Evolutionary conservation across 1,139 yeast species (phyloP).

Genomic region (Lodderomyces theae): DNA sequence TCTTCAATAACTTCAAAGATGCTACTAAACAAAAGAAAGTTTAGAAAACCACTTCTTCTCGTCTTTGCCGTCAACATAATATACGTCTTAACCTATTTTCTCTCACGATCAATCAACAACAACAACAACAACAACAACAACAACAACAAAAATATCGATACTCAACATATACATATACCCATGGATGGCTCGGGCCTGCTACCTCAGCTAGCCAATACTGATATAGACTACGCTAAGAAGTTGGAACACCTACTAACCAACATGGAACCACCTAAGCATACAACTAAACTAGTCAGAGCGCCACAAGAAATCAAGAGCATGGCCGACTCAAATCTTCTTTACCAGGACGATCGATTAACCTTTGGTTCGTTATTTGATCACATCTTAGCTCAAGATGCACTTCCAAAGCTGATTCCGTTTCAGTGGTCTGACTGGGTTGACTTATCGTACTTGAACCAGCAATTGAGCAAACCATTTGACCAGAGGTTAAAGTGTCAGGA

Average conservation of each 20-base stretch:
- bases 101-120: background rate
- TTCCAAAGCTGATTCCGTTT: constrained; percentile 27
- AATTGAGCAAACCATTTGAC: constrained; percentile 23
- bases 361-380: constrained; percentile 9
- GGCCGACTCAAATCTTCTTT: constrained; percentile 1
- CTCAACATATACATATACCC: constrained; percentile 5
- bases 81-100: constrained; percentile 6
- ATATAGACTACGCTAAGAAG: constrained; percentile 10
- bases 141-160: background rate
- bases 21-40: constrained; percentile 4
- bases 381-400: background rate
- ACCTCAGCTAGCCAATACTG: constrained; percentile 10
- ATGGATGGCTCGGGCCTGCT: constrained; percentile 6
- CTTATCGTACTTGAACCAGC: constrained; percentile 34
- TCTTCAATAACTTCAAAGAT: too few species aligned
- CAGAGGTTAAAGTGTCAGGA: constrained; percentile 21
- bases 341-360: constrained; percentile 12
- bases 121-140: too few species aligned
- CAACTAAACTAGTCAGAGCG: constrained; percentile 3
- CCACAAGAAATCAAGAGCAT: background rate
- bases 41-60: constrained; percentile 8
- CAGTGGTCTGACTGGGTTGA: constrained; percentile 29
- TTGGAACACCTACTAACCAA: constrained; percentile 8
- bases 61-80: constrained; percentile 8
- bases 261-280: constrained; percentile 5